phyloP scores from a whole-genome alignment of 768 basidiomycete genomes.

The Wakefieldia striispora region DNA sequence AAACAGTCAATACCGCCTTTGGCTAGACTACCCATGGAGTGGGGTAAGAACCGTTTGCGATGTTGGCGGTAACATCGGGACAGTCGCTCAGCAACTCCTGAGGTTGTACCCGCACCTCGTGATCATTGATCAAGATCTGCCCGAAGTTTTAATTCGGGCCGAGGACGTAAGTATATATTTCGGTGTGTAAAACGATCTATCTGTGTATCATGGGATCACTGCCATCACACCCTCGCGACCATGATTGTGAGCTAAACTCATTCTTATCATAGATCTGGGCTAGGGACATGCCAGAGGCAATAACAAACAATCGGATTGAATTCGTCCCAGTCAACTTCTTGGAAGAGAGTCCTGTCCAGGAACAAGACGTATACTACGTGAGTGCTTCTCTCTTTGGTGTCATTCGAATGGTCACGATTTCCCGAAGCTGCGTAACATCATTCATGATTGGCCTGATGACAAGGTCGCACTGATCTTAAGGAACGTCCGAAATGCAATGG shows the following conservation, averaged over 20 bases:
- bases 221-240: neutral
- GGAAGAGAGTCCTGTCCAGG: constrained; percentile 13
- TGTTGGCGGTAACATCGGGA: constrained; percentile 29
- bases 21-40: constrained; percentile 26
- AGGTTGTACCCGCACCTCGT: constrained; percentile 27
- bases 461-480: constrained; percentile 31
- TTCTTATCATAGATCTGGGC: constrained; percentile 13
- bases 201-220: neutral
- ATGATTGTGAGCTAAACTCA: neutral
- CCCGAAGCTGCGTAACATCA: constrained; percentile 25
- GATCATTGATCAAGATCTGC: constrained; percentile 30
- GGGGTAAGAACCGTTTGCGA: constrained; percentile 26
- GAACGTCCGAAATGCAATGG: constrained; percentile 29
- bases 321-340: constrained; percentile 22
- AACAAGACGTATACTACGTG: constrained; percentile 27
- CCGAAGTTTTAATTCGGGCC: constrained; percentile 24
- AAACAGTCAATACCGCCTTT: neutral
- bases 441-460: constrained; percentile 38
- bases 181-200: neutral
- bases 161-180: constrained; percentile 11
- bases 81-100: constrained; percentile 24
- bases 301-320: constrained; percentile 14
- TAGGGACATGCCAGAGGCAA: constrained; percentile 14
- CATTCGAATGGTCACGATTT: neutral
- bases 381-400: neutral